A percentile compares a stretch with the other conserved stretches of the same genome.
These are phyloP conservation scores for Suhomyces sp. DNA, from an alignment of 805 yeast genomes.

Conservation along the genomic window DNA sequence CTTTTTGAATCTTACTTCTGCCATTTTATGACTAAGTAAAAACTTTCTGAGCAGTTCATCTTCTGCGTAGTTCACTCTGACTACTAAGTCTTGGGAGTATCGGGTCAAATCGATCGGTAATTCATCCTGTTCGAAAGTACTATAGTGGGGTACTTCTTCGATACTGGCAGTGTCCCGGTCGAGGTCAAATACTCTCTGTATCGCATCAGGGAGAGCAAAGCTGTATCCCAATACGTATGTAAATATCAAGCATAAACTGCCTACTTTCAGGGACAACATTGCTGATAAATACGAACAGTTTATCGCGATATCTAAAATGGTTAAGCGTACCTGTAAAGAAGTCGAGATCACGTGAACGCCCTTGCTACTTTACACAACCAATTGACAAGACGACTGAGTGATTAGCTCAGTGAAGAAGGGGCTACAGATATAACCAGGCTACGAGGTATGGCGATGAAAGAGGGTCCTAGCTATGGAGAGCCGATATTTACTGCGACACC, in stretches of 20 bases:
- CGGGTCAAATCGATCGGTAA: conserved; percentile 41
- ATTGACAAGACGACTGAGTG: not conserved
- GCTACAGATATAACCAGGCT: not conserved
- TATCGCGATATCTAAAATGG: not conserved
- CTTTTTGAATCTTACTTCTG: conserved; percentile 16
- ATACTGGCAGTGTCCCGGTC: not conserved
- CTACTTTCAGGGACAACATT: not conserved
- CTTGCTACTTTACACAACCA: not conserved
- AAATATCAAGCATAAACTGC: not conserved
- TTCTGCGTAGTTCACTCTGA: conserved; percentile 38
- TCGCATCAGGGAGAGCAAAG: not conserved
- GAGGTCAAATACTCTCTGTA: not conserved
- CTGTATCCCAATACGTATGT: not conserved
- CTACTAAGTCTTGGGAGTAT: conserved; percentile 43
- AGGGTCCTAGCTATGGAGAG: not conserved
- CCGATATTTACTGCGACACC: not conserved
- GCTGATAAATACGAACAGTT: not conserved
- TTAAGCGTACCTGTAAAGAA: not conserved
- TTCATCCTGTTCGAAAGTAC: conserved; percentile 20
- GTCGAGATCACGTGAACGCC: not conserved
- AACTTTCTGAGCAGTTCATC: conserved; percentile 15
- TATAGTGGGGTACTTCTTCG: conserved; percentile 24
- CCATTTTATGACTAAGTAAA: conserved; percentile 10
- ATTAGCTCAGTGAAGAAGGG: not conserved
- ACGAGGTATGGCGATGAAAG: too few relatives aligned